Evolutionary conservation across 2,329 filamentous ascomycete genomes (phyloP).

Genomic region (Thielaviopsis ethacetica): DNA sequence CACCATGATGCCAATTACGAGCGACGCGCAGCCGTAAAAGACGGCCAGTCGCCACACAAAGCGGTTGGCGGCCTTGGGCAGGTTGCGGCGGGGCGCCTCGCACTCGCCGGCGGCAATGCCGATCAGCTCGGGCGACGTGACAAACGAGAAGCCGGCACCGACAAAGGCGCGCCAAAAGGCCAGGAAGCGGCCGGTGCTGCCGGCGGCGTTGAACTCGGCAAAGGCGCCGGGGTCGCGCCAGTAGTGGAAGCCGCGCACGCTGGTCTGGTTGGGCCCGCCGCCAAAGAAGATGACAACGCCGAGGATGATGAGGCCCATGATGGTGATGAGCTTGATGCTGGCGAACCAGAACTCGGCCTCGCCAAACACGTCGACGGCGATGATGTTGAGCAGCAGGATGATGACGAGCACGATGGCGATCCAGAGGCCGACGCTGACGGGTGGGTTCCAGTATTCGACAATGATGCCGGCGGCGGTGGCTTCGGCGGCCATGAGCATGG

Average conservation of each 20-base stretch:
- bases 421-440: conserved; percentile 38
- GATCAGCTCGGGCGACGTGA: conserved; percentile 45
- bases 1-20: conserved; percentile 44
- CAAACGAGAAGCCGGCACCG: conserved; percentile 44
- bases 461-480: conserved; percentile 40
- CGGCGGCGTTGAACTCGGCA: conserved; percentile 28
- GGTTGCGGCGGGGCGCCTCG: conserved; percentile 45
- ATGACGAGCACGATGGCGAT: conserved; percentile 40
- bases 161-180: conserved; percentile 41
- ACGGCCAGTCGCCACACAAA: conserved; percentile 46
- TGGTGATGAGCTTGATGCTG: conserved; percentile 42
- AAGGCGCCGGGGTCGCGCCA: conserved; percentile 28
- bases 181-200: conserved; percentile 36
- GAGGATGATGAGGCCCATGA: conserved; percentile 39
- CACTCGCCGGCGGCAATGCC: conserved; percentile 50
- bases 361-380: conserved; percentile 40
- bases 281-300: conserved; percentile 40
- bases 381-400: conserved; percentile 38
- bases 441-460: conserved; percentile 41
- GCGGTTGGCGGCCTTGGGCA: conserved; percentile 46
- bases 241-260: conserved; percentile 28
- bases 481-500: conserved; percentile 41
- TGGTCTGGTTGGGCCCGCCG: conserved; percentile 32
- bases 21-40: conserved; percentile 46
- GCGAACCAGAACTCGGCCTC: conserved; percentile 48